Evolutionary conservation across 768 basidiomycete species (phyloP).

Genomic region (Krasilnikovozyma curviuscula): DNA sequence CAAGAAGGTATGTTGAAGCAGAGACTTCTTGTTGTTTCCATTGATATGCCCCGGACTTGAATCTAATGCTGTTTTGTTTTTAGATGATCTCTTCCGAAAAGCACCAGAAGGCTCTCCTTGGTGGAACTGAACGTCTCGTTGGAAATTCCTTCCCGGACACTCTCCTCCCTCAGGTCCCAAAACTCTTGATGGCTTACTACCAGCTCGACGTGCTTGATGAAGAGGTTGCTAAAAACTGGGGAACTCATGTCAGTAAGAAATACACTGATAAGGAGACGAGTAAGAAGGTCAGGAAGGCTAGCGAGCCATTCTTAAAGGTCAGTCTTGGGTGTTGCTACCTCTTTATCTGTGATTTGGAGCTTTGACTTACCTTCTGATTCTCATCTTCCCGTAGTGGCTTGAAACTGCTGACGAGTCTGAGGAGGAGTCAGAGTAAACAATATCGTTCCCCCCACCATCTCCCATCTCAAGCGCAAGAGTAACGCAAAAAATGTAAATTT

Average conservation of each 20-base stretch:
- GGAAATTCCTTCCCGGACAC: conserved; percentile 50
- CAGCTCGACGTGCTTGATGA: conserved; percentile 85
- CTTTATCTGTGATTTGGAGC: not conserved
- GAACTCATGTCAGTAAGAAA: conserved; percentile 89
- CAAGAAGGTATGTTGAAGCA: conserved; percentile 40
- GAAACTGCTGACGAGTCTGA: no score
- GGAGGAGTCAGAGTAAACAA: no score
- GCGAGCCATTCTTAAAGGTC: conserved; percentile 81
- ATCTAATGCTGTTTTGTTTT: not conserved
- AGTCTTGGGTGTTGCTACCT: conserved; percentile 11
- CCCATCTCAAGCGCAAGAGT: no score
- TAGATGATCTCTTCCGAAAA: conserved; percentile 83
- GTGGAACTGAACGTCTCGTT: conserved; percentile 73
- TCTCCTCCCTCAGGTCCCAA: conserved; percentile 52
- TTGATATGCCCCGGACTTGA: not conserved
- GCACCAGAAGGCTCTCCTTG: conserved; percentile 82
- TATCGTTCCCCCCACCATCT: no score
- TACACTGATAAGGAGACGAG: conserved; percentile 85
- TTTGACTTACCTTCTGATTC: not conserved
- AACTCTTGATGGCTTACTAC: conserved; percentile 84
- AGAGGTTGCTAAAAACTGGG: conserved; percentile 75
- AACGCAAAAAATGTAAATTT: no score
- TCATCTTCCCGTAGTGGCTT: not conserved
- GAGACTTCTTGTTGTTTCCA: not conserved
- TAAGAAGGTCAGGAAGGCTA: conserved; percentile 85